A percentile compares a stretch with the other conserved stretches of the same genome.
These are phyloP conservation scores for Tolypocladium nubicola DNA, from an alignment of 2,329 filamentous ascomycete species.

Conservation along the genomic window DNA sequence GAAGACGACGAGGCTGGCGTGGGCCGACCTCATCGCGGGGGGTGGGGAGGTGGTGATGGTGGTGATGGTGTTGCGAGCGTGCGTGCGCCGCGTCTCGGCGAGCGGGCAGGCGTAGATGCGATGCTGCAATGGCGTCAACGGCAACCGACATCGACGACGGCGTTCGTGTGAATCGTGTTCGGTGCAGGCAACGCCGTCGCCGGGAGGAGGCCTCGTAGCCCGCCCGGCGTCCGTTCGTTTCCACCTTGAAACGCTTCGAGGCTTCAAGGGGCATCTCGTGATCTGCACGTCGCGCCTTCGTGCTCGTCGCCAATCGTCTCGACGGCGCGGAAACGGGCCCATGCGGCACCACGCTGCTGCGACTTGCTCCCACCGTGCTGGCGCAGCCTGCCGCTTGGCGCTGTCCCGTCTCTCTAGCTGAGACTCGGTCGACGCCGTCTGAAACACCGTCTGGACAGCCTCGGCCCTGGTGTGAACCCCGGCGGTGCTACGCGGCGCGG, in stretches of 20 bases:
- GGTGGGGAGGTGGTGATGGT: not conserved
- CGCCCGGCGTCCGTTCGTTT: not conserved
- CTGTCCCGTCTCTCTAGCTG: not conserved
- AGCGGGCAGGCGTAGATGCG: not conserved
- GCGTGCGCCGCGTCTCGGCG: not conserved
- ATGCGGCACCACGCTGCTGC: not conserved
- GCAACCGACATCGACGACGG: not conserved
- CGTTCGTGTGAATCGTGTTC: not conserved
- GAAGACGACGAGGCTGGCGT: conserved; percentile 14
- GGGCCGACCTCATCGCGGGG: conserved; percentile 15
- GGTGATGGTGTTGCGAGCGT: not conserved
- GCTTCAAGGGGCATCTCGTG: not conserved
- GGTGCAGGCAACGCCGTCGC: not conserved
- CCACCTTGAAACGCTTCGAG: not conserved
- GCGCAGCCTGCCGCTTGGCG: not conserved
- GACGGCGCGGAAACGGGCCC: not conserved
- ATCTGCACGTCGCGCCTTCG: not conserved
- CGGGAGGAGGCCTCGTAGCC: not conserved
- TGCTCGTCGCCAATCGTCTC: not conserved
- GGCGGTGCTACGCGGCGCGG: not conserved
- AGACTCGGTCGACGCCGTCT: not conserved
- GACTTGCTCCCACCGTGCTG: not conserved
- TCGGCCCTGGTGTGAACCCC: not conserved
- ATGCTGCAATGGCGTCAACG: not conserved
- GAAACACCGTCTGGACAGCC: not conserved